phyloP scores from a whole-genome alignment of 495 filamentous ascomycete genomes.

The Opeltia flavorubescens region DNA sequence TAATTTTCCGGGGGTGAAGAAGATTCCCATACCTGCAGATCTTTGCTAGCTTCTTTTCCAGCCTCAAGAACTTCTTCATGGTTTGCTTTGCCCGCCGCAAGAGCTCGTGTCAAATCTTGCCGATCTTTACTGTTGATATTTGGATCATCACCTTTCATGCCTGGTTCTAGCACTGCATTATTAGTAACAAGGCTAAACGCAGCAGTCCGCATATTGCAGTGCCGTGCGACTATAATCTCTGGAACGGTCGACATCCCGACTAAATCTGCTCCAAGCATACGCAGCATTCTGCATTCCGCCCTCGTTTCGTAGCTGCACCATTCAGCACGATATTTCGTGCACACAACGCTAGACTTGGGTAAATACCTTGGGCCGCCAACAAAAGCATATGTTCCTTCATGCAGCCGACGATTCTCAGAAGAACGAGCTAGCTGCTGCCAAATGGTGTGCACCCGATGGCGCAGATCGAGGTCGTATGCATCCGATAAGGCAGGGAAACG shows the following conservation, averaged over 20 bases:
- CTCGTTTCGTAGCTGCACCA: constrained; percentile 53
- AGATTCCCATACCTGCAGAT: constrained; percentile 45
- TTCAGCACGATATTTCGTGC: constrained; percentile 1
- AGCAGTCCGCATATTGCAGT: constrained; percentile 53
- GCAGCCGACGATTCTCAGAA: constrained; percentile 33
- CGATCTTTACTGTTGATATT: constrained; percentile 26
- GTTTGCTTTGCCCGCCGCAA: constrained; percentile 52
- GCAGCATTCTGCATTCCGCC: constrained; percentile 63
- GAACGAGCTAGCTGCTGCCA: constrained; percentile 37
- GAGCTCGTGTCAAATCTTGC: constrained; percentile 37
- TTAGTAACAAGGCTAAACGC: constrained; percentile 72
- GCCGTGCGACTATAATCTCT: constrained; percentile 60
- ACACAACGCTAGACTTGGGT: neutral
- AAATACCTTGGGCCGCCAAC: constrained; percentile 54
- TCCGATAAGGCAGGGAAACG: constrained; percentile 63
- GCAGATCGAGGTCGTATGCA: constrained; percentile 59
- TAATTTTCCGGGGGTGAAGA: neutral
- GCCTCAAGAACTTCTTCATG: constrained; percentile 62
- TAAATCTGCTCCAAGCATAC: constrained; percentile 49
- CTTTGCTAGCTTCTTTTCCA: constrained; percentile 44
- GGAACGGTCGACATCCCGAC: constrained; percentile 73
- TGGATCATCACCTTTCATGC: constrained; percentile 45
- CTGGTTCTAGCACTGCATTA: constrained; percentile 48
- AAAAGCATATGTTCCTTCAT: constrained; percentile 66
- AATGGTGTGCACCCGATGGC: constrained; percentile 42